phyloP scores from a whole-genome alignment of 1,139 yeast species.

The Candida tetrigidarum region DNA sequence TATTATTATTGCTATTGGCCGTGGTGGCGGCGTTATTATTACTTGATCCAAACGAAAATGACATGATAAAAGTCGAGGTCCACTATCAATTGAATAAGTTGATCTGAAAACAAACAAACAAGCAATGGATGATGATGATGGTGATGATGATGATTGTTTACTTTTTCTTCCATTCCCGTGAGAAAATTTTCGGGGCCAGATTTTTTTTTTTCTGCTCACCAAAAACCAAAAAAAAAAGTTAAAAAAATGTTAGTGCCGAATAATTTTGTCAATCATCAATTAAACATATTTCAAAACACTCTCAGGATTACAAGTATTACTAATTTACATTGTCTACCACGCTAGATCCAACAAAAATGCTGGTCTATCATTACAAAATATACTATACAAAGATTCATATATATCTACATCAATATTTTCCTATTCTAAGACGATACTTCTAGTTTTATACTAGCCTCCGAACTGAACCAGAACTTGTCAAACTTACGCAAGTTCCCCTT shows the following conservation, averaged over 20 bases:
- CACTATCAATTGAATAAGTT: background rate
- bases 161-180: background rate
- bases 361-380: too few species aligned
- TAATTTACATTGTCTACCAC: too few species aligned
- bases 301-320: too few species aligned
- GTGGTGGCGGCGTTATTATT: conserved; percentile 4
- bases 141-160: conserved; percentile 4
- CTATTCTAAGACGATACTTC: conserved; percentile 19
- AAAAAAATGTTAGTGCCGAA: background rate
- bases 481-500: conserved; percentile 48
- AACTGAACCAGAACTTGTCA: conserved; percentile 48
- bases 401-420: background rate
- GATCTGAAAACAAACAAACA: too few species aligned
- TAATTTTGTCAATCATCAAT: too few species aligned
- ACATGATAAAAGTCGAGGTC: conserved; percentile 7
- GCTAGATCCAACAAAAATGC: too few species aligned
- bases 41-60: conserved; percentile 16
- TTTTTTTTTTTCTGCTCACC: background rate
- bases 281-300: too few species aligned
- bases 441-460: conserved; percentile 37
- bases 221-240: background rate
- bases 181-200: conserved; percentile 1
- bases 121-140: too few species aligned
- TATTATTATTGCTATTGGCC: conserved; percentile 11
- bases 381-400: background rate